Evolutionary conservation across 257 asterid genomes (phyloP), one percentile per base, ranked within the genome.

Genomic region (Prunella vulgaris): DNA sequence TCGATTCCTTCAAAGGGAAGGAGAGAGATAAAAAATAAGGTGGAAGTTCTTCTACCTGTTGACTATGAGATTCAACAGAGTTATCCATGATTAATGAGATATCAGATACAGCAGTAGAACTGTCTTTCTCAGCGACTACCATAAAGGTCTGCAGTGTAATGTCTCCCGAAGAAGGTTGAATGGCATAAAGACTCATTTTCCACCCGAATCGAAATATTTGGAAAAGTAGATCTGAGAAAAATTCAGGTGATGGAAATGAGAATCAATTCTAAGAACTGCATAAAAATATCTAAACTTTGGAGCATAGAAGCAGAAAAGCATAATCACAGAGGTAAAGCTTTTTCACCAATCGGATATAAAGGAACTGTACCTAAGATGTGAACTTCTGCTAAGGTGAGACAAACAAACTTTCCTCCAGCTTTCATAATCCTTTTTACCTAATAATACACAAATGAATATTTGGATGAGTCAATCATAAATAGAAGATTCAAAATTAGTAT

Each of bases 321-420:
- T 5, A 32, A 10, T 17, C 49, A 35, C 18, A 52, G 64, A 22
- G 35, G 30, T 32, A 25, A 59, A 28, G 18, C 15, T 1, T 25
- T n/a, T 67, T 14, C n/a, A 66, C 18, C 27, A 30, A 58, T n/a
- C 14, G 48, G 48, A 60, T 48, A 42, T 49, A 75, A 52, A 66
- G 18, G 58, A 74, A 69, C 48, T 68, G 63, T 92, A 93, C 98
- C 97, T 91, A 94, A 77, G 33, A 94, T 96, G 68, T 89, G 95
- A 76, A 86, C 69, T 78, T 94, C 97, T 2, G 93, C 97, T 75
- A 89, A 80, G 81, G 99, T 91, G 76, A 94, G 96, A 77, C 99
- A 94, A 73, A 94, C 66, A 78, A 74, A 94, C 66, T 83, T 94
- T 57, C 99, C 99, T 9, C 93, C 90, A 53, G 46, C 62, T 81